Conservation (phyloP, 169 alveolate genomes). For the Plasmodium malariae region DNA sequence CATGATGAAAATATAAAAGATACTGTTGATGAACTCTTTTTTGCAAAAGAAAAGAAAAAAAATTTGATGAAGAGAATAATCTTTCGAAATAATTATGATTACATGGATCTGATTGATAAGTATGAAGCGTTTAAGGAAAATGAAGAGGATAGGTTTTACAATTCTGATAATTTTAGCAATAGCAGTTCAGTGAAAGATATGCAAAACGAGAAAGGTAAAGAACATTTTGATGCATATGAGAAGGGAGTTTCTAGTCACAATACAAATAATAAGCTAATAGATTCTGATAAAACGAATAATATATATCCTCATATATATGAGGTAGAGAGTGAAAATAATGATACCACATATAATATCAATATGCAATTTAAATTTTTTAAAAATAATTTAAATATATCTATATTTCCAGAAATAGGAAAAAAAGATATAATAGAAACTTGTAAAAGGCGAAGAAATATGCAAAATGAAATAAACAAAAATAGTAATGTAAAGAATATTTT, state of each 20-base stretch:
- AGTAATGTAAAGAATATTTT: constrained; percentile 42
- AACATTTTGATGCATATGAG: too few relatives aligned
- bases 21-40: constrained; percentile 64
- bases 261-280: not conserved
- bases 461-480: constrained; percentile 68
- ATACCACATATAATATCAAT: not conserved
- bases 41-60: constrained; percentile 49
- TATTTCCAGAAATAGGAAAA: constrained; percentile 66
- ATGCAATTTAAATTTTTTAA: not conserved
- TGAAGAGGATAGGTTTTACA: constrained; percentile 50
- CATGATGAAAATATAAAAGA: constrained; percentile 47
- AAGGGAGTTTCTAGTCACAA: not conserved
- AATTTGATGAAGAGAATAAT: constrained; percentile 61
- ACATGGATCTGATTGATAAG: constrained; percentile 40
- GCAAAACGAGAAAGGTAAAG: not conserved
- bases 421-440: constrained; percentile 55
- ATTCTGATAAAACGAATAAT: not conserved
- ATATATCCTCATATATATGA: constrained; percentile 28
- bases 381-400: constrained; percentile 43
- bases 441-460: constrained; percentile 56
- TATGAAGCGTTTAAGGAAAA: constrained; percentile 19
- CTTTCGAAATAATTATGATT: constrained; percentile 44
- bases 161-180: constrained; percentile 5
- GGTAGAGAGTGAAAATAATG: constrained; percentile 48
- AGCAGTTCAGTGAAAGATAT: not conserved